A percentile compares a stretch with the other conserved stretches of the same genome.
Evolutionary conservation across 164 flowering plant genomes (phyloP).

Genomic region (Liriodendron chinense): DNA sequence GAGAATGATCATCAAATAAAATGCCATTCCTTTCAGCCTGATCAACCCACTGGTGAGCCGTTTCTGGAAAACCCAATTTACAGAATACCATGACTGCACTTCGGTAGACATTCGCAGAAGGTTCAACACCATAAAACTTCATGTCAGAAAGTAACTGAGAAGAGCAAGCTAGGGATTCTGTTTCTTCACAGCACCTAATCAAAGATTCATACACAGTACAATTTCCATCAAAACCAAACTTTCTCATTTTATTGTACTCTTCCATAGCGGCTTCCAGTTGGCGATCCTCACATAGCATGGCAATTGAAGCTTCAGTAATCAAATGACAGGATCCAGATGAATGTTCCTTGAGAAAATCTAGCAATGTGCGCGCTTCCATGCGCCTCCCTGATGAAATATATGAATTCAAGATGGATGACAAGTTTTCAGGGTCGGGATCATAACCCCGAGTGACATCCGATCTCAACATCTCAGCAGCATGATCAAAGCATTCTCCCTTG

Average conservation of each 20-base stretch:
- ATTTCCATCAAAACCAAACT: slow-evolving; percentile 31
- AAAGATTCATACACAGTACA: slow-evolving; percentile 61
- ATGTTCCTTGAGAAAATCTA: slow-evolving; percentile 12
- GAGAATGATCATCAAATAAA: slow-evolving; percentile 31
- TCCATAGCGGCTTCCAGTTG: slow-evolving; percentile 21
- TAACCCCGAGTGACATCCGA: slow-evolving; percentile 45
- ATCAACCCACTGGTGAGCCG: slow-evolving; percentile 65
- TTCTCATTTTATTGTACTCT: slow-evolving; percentile 45
- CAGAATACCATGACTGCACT: slow-evolving; percentile 55
- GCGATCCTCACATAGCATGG: slow-evolving; percentile 11
- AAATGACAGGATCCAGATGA: slow-evolving; percentile 1
- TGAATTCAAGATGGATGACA: slow-evolving; percentile 58
- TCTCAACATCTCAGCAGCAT: slow-evolving; percentile 60
- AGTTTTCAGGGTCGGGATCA: slow-evolving; percentile 49
- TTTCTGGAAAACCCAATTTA: slow-evolving; percentile 80
- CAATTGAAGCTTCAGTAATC: slow-evolving; percentile 12
- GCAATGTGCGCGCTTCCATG: slow-evolving; percentile 48
- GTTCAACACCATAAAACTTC: slow-evolving; percentile 63
- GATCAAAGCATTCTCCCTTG: slow-evolving; percentile 64
- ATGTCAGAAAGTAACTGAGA: slow-evolving; percentile 85
- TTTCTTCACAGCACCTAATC: slow-evolving; percentile 57
- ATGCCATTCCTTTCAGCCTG: slow-evolving; percentile 53
- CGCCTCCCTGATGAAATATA: slow-evolving; percentile 61
- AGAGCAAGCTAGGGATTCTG: slow-evolving; percentile 50
- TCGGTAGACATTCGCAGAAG: slow-evolving; percentile 44